Base-by-base conservation (phyloP, 2,329 filamentous ascomycete species). In the Neonectria hederae region DNA sequence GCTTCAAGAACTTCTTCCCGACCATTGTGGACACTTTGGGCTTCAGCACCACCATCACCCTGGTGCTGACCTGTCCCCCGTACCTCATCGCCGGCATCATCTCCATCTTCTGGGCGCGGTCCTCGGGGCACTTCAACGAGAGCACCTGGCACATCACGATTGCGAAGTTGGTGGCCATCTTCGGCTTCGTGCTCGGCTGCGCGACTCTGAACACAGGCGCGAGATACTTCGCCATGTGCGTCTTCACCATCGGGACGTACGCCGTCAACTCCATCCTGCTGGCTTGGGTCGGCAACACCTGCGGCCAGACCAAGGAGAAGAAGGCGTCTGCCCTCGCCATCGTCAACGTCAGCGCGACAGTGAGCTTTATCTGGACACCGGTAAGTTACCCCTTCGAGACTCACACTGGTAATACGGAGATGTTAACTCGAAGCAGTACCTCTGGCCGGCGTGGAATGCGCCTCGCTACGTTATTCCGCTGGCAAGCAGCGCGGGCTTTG, bases 301-400 rank as follows among this genome's bases (percentile, higher is more conserved):
- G 81, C 22, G 81, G 80, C 1, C 83, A 84, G 65, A 83, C 81
- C 0, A 80, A 80, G 11, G 82, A 84, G 71, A 84, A 84, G 75
- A 83, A 81, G 65, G 82, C 83, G 0, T 79, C 78, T 3, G 77
- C 80, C 1, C 74, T 84, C 4, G 80, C 80, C 9, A 43, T 73
- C 1, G 66, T 67, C 22, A 73, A 72, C 4, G 68, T 69, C 48
- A 63, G 65, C 21, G 69, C 67, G 0, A 72, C 69, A 0, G 30
- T 72, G 1, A 69, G 68, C 19, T 52, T 69, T 1, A 69, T 72
- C 19, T 72, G 69, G 66, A 71, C 70, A 5, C 65, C 70, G 4
- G 68, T 68, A 38, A 55, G 68, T 54, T 42, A 2, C 2, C 6
- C 7, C 4, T 0, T 9, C 2, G 2, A 1, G 1, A 4, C 1